Conservation (phyloP, 352 stramenopile genomes). For the Phytophthora nicotianae region DNA sequence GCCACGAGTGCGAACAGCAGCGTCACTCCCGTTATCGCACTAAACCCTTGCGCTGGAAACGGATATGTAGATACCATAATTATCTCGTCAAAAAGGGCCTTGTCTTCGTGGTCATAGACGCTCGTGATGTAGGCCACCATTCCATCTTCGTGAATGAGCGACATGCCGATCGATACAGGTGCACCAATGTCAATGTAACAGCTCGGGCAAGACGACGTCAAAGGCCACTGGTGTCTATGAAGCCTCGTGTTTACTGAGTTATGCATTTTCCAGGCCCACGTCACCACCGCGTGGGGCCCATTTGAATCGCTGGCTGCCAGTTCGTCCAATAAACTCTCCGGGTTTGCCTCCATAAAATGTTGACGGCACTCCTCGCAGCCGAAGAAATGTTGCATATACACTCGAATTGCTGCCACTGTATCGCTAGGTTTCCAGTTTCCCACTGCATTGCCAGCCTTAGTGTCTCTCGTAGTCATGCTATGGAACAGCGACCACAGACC, state of each 20-base stretch:
- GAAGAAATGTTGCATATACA: constrained; percentile 74
- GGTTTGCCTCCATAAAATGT: constrained; percentile 72
- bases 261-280: constrained; percentile 83
- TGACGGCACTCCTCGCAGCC: constrained; percentile 68
- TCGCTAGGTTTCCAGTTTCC: constrained; percentile 48
- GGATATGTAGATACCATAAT: constrained; percentile 26
- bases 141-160: constrained; percentile 32
- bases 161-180: constrained; percentile 26
- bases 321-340: constrained; percentile 43
- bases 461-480: constrained; percentile 48
- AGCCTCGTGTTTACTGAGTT: constrained; percentile 76
- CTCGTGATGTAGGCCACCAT: constrained; percentile 23
- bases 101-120: constrained; percentile 25
- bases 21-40: constrained; percentile 24
- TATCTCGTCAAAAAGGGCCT: constrained; percentile 34
- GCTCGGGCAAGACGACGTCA: constrained; percentile 36
- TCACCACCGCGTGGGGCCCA: constrained; percentile 45
- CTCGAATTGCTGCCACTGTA: constrained; percentile 54
- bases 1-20: constrained; percentile 28
- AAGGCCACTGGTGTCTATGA: constrained; percentile 61
- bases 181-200: constrained; percentile 49
- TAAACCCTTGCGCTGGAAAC: constrained; percentile 39
- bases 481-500: constrained; percentile 81
- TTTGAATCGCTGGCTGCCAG: constrained; percentile 41
- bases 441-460: constrained; percentile 6